These are phyloP conservation scores for Didymella segeticola DNA, from an alignment of 2,329 filamentous ascomycete species.

Conservation along the genomic window DNA sequence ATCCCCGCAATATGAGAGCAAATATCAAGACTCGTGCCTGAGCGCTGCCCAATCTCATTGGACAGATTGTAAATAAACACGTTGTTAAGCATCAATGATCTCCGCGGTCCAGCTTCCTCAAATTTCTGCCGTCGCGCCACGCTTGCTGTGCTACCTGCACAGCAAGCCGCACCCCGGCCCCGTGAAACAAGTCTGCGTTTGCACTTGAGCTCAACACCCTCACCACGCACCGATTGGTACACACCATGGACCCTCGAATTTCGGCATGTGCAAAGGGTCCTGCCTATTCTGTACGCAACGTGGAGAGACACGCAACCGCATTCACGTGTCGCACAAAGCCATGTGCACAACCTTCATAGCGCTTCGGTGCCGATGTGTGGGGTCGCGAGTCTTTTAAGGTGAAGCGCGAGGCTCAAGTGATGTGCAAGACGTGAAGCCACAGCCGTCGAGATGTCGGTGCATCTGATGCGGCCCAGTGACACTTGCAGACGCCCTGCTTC, in stretches of 20 bases:
- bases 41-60: slow-evolving; percentile 1
- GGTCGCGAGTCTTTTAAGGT: neutral
- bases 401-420: slow-evolving; percentile 2
- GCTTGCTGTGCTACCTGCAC: slow-evolving; percentile 5
- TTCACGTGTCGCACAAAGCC: slow-evolving; percentile 9
- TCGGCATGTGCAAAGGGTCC: neutral
- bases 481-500: slow-evolving; percentile 13
- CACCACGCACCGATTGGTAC: slow-evolving; percentile 15
- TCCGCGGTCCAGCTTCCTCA: slow-evolving; percentile 14
- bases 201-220: slow-evolving; percentile 7
- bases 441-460: slow-evolving; percentile 3
- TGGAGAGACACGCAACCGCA: slow-evolving; percentile 14
- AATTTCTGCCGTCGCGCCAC: slow-evolving; percentile 8
- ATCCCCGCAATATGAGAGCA: slow-evolving; percentile 12
- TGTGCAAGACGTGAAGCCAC: slow-evolving; percentile 7
- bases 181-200: slow-evolving; percentile 13
- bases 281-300: slow-evolving; percentile 5
- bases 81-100: slow-evolving; percentile 12
- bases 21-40: neutral
- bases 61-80: neutral
- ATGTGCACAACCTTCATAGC: neutral
- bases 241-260: slow-evolving; percentile 7
- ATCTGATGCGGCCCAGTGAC: slow-evolving; percentile 16
- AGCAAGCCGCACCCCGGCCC: neutral
- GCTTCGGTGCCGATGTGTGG: neutral